Percentiles rank a stretch among this genome's conserved stretches.
phyloP scores from a whole-genome alignment of 2,329 filamentous ascomycete species.

The Cladophialophora psammophila region DNA sequence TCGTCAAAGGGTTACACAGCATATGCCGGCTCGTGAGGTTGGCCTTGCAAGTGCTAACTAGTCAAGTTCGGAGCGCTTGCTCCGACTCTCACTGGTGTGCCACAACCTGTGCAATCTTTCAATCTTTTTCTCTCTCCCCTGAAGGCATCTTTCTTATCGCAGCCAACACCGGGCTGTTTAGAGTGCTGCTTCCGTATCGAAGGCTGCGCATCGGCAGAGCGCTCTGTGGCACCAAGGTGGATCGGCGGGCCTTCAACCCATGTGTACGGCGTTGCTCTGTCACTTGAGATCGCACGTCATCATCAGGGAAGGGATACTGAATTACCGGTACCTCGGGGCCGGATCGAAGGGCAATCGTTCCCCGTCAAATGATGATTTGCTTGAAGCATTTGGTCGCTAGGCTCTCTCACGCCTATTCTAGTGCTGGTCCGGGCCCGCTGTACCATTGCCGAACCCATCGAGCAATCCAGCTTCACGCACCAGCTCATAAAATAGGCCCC shows the following conservation, averaged over 20 bases:
- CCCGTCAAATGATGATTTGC: slow-evolving; percentile 9
- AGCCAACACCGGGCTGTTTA: not conserved
- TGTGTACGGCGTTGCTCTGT: not conserved
- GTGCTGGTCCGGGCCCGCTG: slow-evolving; percentile 19
- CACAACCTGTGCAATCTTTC: slow-evolving; percentile 10
- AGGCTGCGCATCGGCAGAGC: not conserved
- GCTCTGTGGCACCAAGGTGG: not conserved
- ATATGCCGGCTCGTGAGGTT: not conserved
- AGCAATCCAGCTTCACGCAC: slow-evolving; percentile 88
- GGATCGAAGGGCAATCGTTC: slow-evolving; percentile 9
- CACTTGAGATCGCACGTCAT: slow-evolving; percentile 19
- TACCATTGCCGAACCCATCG: slow-evolving; percentile 51
- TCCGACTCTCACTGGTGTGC: not conserved
- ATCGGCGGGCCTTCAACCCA: not conserved
- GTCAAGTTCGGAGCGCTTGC: not conserved
- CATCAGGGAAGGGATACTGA: not conserved
- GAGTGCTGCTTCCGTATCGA: not conserved
- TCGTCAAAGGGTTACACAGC: slow-evolving; percentile 17
- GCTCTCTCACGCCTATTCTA: slow-evolving; percentile 8
- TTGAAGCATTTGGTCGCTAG: not conserved
- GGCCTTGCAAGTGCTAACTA: not conserved
- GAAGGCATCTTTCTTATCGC: not conserved
- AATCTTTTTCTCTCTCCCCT: not conserved
- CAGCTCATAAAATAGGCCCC: slow-evolving; percentile 84
- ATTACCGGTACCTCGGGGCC: slow-evolving; percentile 4